Base-by-base conservation (phyloP, 2,329 filamentous ascomycete genomes). In the Beauveria varroae region DNA sequence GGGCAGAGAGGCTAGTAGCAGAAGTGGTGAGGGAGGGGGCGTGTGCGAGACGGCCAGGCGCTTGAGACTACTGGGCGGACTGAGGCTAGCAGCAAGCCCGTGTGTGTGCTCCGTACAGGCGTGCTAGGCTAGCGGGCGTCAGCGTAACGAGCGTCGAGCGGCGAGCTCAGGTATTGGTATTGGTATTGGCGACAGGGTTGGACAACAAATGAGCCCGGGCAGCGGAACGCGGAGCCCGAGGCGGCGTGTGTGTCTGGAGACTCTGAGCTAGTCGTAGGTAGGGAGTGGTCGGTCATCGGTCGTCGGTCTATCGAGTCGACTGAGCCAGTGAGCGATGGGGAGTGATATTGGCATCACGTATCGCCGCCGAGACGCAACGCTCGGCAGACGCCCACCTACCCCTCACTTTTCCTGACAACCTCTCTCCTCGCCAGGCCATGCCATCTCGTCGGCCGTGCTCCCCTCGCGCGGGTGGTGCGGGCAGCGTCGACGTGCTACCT, bases 101-200 rank as follows among this genome's bases (percentile, higher is more conserved):
- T 37, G 34, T 37, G 34, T 37, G 34, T 37, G 34, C 34, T 14
- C 51, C 37, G 51, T 41, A 22, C 34, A 54, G 28, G n/a, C 41
- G 54, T 46, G 24, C 37, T 2, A 41, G 54, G 30, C 14, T 4
- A 14, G 46, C 37, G 43, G 41, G 41, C 54, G 54, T 57, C 43
- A 40, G 43, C 54, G 54, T 47, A 47, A n/a, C 54, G 54, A 47
- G 26, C 41, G 47, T 26, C 54, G 28, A 47, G 26, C 26, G 47
- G 54, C 54, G 54, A 28, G 41, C 26, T 41, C 41, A 44, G 28
- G 28, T 30, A 28, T 28, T 28, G 26, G 26, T 8, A 28, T 28
- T 28, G 12, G 12, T 44, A 44, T 55, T 44, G 53, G 53, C 53
- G 53, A 56, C 53, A 56, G 53, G 52, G 53, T 56, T 46, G 41